Percentiles rank a stretch among this genome's conserved stretches.
Evolutionary conservation across 2,329 filamentous ascomycete genomes (phyloP).

Genomic region (Dryadomyces quercus-mongolicae): DNA sequence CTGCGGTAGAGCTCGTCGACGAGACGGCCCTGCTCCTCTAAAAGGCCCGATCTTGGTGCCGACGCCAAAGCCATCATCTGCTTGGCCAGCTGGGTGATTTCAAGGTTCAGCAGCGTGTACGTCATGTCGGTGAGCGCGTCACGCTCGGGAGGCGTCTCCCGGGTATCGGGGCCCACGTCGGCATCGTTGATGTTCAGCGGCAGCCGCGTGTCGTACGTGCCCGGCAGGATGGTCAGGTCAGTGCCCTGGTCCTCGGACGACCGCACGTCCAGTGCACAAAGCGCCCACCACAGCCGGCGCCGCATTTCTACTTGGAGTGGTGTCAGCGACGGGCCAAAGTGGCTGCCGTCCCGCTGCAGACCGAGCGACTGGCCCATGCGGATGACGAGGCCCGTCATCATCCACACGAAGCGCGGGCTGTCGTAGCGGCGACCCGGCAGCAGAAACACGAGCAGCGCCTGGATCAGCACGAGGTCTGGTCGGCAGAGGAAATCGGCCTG

Average conservation of each 20-base stretch:
- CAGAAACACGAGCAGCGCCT: constrained; percentile 46
- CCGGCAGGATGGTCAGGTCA: constrained; percentile 28
- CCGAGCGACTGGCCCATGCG: constrained; percentile 49
- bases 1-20: constrained; percentile 31
- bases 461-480: constrained; percentile 42
- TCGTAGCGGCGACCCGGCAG: constrained; percentile 33
- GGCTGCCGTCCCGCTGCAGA: constrained; percentile 42
- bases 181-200: constrained; percentile 45
- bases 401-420: constrained; percentile 45
- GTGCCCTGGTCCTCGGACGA: constrained; percentile 36
- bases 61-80: constrained; percentile 22
- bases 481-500: constrained; percentile 46
- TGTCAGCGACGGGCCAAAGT: constrained; percentile 30
- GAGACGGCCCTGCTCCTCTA: constrained; percentile 29
- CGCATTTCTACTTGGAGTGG: constrained; percentile 50
- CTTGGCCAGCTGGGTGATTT: constrained; percentile 23
- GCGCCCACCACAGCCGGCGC: constrained; percentile 48
- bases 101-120: constrained; percentile 27
- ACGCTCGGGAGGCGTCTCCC: constrained; percentile 30
- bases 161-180: constrained; percentile 34
- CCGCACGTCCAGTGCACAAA: constrained; percentile 43
- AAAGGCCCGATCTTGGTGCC: not conserved
- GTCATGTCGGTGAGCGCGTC: constrained; percentile 40
- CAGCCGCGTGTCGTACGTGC: constrained; percentile 33
- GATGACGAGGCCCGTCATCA: constrained; percentile 43